Percentiles rank a stretch among this genome's conserved stretches.
Evolutionary conservation across 768 basidiomycete species (phyloP).

Genomic region (Lactarius trivialis): DNA sequence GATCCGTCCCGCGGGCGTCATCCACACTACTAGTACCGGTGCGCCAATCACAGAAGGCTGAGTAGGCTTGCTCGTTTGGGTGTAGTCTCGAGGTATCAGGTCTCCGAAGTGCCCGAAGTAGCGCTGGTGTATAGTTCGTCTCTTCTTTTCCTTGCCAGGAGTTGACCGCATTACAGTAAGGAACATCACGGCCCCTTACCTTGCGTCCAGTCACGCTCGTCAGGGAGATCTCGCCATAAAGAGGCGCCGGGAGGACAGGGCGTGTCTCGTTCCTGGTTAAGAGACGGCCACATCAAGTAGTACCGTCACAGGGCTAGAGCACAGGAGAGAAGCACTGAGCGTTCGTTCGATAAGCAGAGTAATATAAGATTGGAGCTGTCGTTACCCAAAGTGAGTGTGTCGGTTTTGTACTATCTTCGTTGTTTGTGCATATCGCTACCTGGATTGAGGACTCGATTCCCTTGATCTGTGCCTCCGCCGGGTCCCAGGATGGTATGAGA

Average conservation of each 20-base stretch:
- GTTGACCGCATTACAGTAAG: background rate
- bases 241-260: conserved; percentile 33
- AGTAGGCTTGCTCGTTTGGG: conserved; percentile 40
- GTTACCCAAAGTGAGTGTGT: background rate
- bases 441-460: background rate
- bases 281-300: background rate
- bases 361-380: no score
- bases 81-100: conserved; percentile 67
- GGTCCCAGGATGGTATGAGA: no score
- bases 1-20: background rate
- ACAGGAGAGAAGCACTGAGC: conserved; percentile 4
- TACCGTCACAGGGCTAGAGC: background rate
- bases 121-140: conserved; percentile 48
- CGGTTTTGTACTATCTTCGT: no score
- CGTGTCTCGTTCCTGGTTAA: conserved; percentile 37
- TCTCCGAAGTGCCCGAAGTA: conserved; percentile 53
- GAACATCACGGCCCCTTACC: conserved; percentile 51
- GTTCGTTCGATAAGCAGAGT: no score
- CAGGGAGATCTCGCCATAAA: conserved; percentile 28
- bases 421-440: background rate
- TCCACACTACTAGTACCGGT: background rate
- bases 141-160: background rate
- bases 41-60: background rate
- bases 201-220: conserved; percentile 59
- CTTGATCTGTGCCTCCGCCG: background rate